Evolutionary conservation across 768 basidiomycete species (phyloP).

Genomic region (Pleurotus platypus): DNA sequence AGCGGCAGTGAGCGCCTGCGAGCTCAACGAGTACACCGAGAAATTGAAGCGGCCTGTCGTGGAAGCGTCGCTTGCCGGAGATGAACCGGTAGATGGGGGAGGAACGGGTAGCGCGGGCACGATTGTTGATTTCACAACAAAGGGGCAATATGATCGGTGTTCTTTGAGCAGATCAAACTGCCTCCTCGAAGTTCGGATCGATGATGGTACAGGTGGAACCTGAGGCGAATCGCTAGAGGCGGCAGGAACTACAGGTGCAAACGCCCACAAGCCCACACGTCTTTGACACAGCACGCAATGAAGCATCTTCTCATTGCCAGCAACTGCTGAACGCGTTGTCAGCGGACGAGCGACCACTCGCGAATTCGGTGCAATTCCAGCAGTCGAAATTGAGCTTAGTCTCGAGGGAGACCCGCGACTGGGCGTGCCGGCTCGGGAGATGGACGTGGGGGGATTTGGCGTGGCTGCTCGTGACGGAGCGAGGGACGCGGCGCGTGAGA

Average conservation of each 20-base stretch:
- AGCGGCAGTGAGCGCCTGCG: constrained; percentile 19
- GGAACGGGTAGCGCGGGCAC: constrained; percentile 53
- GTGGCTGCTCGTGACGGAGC: constrained; percentile 16
- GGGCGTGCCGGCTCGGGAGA: constrained; percentile 8
- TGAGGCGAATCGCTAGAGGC: background rate
- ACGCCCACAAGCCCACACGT: constrained; percentile 79
- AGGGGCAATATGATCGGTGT: constrained; percentile 86
- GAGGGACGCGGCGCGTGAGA: constrained; percentile 34
- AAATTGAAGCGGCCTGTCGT: background rate
- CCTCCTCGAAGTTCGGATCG: constrained; percentile 33
- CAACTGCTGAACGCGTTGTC: constrained; percentile 18
- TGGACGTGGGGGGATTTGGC: constrained; percentile 14
- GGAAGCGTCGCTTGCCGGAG: constrained; percentile 11
- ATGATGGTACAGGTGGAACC: constrained; percentile 9
- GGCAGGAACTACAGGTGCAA: constrained; percentile 30
- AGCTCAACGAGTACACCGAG: constrained; percentile 3
- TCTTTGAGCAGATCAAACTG: constrained; percentile 76
- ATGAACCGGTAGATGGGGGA: constrained; percentile 15
- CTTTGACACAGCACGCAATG: constrained; percentile 72
- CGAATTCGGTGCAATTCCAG: constrained; percentile 17
- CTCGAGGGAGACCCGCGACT: constrained; percentile 9
- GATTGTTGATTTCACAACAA: constrained; percentile 65
- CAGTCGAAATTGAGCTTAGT: constrained; percentile 16
- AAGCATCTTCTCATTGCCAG: constrained; percentile 30
- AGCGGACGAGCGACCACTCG: constrained; percentile 8